Evolutionary conservation across 805 yeast genomes (phyloP), one percentile per base, ranked within the genome.

Genomic region (Schwanniomyces polymorphus): DNA sequence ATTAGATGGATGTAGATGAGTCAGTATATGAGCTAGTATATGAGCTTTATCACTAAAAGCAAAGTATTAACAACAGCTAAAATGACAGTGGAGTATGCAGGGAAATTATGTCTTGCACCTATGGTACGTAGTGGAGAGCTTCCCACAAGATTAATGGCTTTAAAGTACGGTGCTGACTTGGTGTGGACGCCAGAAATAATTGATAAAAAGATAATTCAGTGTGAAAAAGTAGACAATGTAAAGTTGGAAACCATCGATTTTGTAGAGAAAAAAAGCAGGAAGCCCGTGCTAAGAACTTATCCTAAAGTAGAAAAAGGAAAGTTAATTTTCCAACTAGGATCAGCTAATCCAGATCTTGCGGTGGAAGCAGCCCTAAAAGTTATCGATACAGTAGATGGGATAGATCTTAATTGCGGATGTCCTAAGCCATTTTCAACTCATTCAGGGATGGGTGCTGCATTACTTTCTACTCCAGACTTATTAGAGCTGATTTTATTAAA

Each of bases 371-470:
- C 96, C 0, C 69, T 78, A 44, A 75, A 85, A 38, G 88, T 94
- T 3, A 89, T 91, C 7, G 60, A 74, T 1, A 98, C 94, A 64
- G 98, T 94, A 2, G 91, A 82, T 52, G 98, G 96, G 7, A 86
- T 94, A 5, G 99, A 94, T 63, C 77, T 94, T 48, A 94, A 94
- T 64, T 90, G 97, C 26, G 99, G 99, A 5, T 94, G 99, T 68
- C 99, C 99, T 3, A 94, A 92, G 63, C 97, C 91, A 55, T 94
- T 94, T 59, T 87, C 96, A 1, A 78, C 91, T 2, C 99, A 94
- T 65, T 77, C 95, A 0, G 99, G 99, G 0, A 94, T 94, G 98
- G 99, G 99, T 5, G 97, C 98, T 2, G 97, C 97, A 0, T 72
- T 94, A 40, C 72, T 94, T 46, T 72, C 76, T 27, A 88, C 91